These are phyloP conservation scores for Ganoderma sinense DNA, from an alignment of 1,284 basidiomycete genomes.

Conservation along the genomic window DNA sequence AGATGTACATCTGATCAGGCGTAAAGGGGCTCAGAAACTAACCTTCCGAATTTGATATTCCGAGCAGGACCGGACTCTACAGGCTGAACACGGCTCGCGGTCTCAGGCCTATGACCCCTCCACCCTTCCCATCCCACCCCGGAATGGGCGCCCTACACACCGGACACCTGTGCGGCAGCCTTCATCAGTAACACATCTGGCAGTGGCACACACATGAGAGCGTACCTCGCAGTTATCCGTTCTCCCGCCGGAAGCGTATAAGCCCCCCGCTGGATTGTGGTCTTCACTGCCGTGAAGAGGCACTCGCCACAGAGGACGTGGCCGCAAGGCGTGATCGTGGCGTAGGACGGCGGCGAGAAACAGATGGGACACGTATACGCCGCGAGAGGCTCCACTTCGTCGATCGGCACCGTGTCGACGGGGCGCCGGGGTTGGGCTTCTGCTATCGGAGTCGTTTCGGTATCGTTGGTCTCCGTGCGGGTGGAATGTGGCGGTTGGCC, in stretches of 20 bases:
- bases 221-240: constrained; percentile 36
- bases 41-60: constrained; percentile 11
- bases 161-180: constrained; percentile 42
- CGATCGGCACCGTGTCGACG: constrained; percentile 20
- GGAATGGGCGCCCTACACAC: constrained; percentile 49
- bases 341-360: constrained; percentile 75
- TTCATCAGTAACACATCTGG: not conserved
- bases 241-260: constrained; percentile 44
- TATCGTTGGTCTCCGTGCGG: not conserved
- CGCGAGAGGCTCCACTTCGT: constrained; percentile 57
- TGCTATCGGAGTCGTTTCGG: not conserved
- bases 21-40: constrained; percentile 3
- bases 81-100: constrained; percentile 40
- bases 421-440: constrained; percentile 3
- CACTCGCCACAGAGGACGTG: constrained; percentile 81
- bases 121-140: constrained; percentile 50
- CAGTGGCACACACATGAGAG: constrained; percentile 6
- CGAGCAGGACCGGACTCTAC: constrained; percentile 18
- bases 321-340: constrained; percentile 80
- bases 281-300: constrained; percentile 76
- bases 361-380: constrained; percentile 80
- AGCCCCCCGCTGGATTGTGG: constrained; percentile 60
- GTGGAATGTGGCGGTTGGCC: not conserved
- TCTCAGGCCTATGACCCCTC: constrained; percentile 48
- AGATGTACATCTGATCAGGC: not conserved